A percentile compares a stretch with the other conserved stretches of the same genome.
phyloP scores from a whole-genome alignment of 2,329 filamentous ascomycete species.

The Plenodomus lindquistii region DNA sequence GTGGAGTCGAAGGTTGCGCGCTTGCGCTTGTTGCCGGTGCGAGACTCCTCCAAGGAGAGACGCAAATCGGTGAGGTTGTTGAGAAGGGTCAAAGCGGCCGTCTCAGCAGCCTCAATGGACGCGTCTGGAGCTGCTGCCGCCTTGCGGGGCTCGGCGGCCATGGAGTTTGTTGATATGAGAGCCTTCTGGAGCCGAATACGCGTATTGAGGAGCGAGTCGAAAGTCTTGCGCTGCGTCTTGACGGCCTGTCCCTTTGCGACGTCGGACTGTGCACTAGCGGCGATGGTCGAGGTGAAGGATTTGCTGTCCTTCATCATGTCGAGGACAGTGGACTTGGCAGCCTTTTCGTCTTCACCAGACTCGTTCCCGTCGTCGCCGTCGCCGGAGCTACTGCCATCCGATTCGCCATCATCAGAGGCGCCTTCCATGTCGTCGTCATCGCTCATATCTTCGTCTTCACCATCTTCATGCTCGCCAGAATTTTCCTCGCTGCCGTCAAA shows the following conservation, averaged over 20 bases:
- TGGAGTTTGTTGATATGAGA: constrained; percentile 76
- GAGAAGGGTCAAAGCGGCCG: constrained; percentile 82
- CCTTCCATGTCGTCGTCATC: constrained; percentile 50
- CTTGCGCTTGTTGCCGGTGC: constrained; percentile 65
- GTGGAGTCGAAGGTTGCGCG: constrained; percentile 54
- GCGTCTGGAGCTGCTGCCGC: constrained; percentile 49
- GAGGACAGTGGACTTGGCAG: constrained; percentile 60
- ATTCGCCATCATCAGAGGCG: constrained; percentile 50
- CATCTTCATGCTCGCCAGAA: constrained; percentile 53
- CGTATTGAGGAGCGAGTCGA: constrained; percentile 85
- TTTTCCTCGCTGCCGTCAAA: constrained; percentile 27
- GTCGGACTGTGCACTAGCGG: constrained; percentile 73
- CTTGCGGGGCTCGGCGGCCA: constrained; percentile 27
- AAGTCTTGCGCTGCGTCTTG: constrained; percentile 80
- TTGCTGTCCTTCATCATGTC: constrained; percentile 70
- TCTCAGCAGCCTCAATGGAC: constrained; percentile 75
- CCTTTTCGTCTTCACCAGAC: constrained; percentile 38
- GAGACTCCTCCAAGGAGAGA: constrained; percentile 58
- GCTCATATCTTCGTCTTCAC: constrained; percentile 45
- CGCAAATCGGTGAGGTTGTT: constrained; percentile 76
- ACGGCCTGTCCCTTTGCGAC: constrained; percentile 84
- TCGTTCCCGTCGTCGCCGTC: constrained; percentile 57
- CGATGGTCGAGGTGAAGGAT: constrained; percentile 65
- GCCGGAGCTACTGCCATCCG: constrained; percentile 53
- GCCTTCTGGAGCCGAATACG: constrained; percentile 94